A percentile compares a stretch with the other conserved stretches of the same genome.
Evolutionary conservation across 2,329 filamentous ascomycete genomes (phyloP).

Genomic region (Ceratocystis alfenasii): DNA sequence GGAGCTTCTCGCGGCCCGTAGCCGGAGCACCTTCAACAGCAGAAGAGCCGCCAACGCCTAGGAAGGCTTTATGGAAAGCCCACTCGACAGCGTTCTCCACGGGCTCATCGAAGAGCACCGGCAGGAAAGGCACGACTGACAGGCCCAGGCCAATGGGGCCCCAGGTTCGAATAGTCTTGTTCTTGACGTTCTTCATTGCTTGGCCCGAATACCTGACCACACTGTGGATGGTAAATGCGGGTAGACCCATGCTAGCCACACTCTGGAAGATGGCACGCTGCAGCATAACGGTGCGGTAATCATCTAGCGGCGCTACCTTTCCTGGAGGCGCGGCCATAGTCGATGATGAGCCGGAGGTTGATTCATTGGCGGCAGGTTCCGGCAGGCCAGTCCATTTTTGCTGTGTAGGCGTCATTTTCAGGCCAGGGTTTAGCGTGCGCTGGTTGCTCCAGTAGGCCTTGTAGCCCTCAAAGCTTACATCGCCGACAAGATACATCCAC

Average conservation of each 20-base stretch:
- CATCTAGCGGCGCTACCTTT: constrained; percentile 60
- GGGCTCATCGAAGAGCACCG: constrained; percentile 77
- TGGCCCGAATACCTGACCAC: constrained; percentile 80
- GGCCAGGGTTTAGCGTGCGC: constrained; percentile 54
- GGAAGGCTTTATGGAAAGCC: constrained; percentile 73
- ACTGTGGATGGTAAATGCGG: constrained; percentile 86
- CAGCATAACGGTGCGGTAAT: constrained; percentile 82
- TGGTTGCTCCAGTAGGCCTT: constrained; percentile 88
- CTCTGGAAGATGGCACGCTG: constrained; percentile 85
- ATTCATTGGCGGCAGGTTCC: constrained; percentile 25
- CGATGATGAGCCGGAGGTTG: constrained; percentile 4
- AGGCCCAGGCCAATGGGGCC: constrained; percentile 77
- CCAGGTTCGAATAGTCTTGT: constrained; percentile 64
- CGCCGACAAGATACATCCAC: constrained; percentile 84
- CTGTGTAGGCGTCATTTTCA: constrained; percentile 41
- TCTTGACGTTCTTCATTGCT: constrained; percentile 76
- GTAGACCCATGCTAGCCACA: constrained; percentile 83
- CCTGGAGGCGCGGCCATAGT: constrained; percentile 28
- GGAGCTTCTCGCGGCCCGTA: constrained; percentile 39
- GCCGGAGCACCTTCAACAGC: constrained; percentile 44
- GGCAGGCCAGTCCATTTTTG: constrained; percentile 39
- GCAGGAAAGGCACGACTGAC: constrained; percentile 68
- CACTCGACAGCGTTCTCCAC: constrained; percentile 88
- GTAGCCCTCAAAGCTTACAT: constrained; percentile 87
- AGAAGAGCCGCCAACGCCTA: constrained; percentile 51